Percentiles rank a stretch among this genome's conserved stretches.
Conservation (phyloP, 75 land plant genomes). For the Pseudotsuga menziesii region DNA sequence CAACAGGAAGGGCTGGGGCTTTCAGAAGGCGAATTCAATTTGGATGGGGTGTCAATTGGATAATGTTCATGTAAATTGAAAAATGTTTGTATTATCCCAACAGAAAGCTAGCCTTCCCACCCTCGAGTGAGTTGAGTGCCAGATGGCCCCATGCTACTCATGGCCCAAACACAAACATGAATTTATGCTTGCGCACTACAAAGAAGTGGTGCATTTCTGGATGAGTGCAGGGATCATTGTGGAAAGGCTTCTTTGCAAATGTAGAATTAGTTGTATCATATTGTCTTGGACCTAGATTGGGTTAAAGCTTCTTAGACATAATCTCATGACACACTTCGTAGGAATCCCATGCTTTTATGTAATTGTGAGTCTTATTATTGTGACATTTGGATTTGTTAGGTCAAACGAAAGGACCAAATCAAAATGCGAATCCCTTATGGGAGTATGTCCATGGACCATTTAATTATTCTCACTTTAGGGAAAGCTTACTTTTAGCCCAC, state of each 20-base stretch:
- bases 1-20: constrained; percentile 39
- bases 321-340: neutral
- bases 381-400: constrained; percentile 1
- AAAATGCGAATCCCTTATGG: neutral
- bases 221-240: neutral
- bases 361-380: neutral
- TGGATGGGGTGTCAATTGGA: constrained; percentile 36
- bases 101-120: neutral
- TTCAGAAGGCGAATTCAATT: constrained; percentile 35
- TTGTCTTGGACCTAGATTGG: neutral
- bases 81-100: neutral
- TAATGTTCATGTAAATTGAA: neutral
- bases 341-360: neutral
- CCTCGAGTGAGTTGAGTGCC: neutral
- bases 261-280: constrained; percentile 7
- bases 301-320: neutral
- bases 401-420: neutral
- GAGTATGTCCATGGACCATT: neutral
- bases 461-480: constrained; percentile 3
- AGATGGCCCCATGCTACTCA: neutral
- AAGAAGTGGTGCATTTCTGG: neutral
- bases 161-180: neutral
- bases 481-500: neutral
- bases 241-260: constrained; percentile 4
- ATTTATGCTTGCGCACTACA: neutral